Base-by-base conservation (phyloP, 305 asterid genomes). In the Fraxinus baroniana region DNA sequence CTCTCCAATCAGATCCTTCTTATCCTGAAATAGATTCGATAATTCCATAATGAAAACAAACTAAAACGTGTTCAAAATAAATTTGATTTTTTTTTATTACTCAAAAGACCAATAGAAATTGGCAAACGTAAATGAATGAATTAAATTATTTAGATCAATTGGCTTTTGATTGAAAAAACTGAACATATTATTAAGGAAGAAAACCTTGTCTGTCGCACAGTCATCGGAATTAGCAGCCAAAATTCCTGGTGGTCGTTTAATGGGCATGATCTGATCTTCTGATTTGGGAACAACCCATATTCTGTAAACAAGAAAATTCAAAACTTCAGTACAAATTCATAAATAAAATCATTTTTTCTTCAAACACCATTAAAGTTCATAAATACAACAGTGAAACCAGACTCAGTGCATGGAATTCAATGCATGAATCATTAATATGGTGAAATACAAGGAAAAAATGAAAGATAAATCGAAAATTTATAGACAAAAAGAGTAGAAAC, bases 1-100 rank as follows among this genome's bases (percentile, higher is more conserved):
- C 78, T 86, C 92, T 37, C 86, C 84, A 49, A 86, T 30, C 82
- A 87, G 28, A 26, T 78, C 90, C 79, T 93, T 86, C 66, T 90
- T 89, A 66, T 91, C 91, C 86, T 84, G 89, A 74, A 84, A 24
- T 62, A 74, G 24, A 79, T 80, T 77, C 86, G 78, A 74, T 37
- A n/a, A 20, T 3, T 57, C 32, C 22, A 73, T 17, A n/a, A 10
- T 1, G 3, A 81, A 10, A 10, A 36, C 10, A 9, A 44, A 70
- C 39, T 28, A 70, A 70, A 15, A 7, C 32, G 10, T 62, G 71
- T 62, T 8, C 32, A 62, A 22, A 62, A 22, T 20, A 64, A 24
- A 24, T 64, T 64, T 24, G 73, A 41, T 39, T 8, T 41, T 28
- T 26, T 41, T 41, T 39, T 41, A 41, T 41, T 64, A 44, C 62